phyloP scores from a whole-genome alignment of 192 early-diverging fungal genomes.

The Coemansia aciculifera region DNA sequence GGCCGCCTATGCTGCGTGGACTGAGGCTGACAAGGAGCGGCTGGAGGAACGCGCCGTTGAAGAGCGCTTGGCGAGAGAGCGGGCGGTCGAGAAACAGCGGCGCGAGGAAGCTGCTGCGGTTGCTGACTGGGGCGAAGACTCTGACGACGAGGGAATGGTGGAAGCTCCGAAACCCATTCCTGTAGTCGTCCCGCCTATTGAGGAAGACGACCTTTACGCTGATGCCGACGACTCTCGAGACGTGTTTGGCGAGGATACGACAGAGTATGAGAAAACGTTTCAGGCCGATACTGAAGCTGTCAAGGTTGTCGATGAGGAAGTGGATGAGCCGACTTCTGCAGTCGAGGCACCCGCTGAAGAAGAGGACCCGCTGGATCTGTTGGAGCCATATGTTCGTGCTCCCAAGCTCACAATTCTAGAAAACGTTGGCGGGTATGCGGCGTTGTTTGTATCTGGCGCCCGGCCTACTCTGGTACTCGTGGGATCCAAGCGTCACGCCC shows the following conservation, averaged over 20 bases:
- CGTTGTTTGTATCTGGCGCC: conserved; percentile 34
- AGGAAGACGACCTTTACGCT: conserved; percentile 20
- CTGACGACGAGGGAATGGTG: conserved; percentile 17
- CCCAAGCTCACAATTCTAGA: conserved; percentile 39
- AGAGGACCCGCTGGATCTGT: neutral
- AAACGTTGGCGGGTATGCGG: conserved; percentile 44
- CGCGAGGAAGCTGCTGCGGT: conserved; percentile 26
- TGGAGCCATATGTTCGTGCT: conserved; percentile 15
- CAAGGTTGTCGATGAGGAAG: neutral
- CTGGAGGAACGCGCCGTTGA: conserved; percentile 10
- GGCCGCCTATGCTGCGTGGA: conserved; percentile 34
- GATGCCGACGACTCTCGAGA: conserved; percentile 7
- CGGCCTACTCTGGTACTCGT: conserved; percentile 36
- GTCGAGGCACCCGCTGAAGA: neutral
- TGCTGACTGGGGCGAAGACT: conserved; percentile 47
- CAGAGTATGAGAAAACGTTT: neutral
- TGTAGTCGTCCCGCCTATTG: neutral
- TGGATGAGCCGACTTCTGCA: neutral
- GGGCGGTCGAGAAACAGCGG: conserved; percentile 20
- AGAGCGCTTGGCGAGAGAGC: conserved; percentile 14
- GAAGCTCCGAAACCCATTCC: neutral
- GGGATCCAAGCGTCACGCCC: conserved; percentile 41
- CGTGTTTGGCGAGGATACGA: neutral
- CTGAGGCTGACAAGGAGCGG: conserved; percentile 16
- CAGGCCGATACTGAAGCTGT: neutral